phyloP scores from a whole-genome alignment of 2,329 filamentous ascomycete genomes.

The Hypoxylon rubiginosum region DNA sequence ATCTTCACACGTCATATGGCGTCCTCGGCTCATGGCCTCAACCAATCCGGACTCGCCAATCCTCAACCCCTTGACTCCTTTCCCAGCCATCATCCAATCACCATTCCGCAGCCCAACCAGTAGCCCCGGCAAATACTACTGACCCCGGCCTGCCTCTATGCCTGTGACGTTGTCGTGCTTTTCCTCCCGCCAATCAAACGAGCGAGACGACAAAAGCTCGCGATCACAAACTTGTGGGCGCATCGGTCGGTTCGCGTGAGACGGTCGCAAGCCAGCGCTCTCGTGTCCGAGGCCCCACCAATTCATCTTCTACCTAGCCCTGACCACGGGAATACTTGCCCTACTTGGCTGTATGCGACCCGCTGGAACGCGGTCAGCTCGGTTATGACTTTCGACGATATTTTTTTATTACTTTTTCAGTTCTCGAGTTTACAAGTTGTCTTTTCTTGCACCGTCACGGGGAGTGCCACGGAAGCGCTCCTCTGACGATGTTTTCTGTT shows the following conservation, averaged over 20 bases:
- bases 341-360: slow-evolving; percentile 8
- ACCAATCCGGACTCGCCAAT: slow-evolving; percentile 33
- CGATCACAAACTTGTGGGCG: slow-evolving; percentile 28
- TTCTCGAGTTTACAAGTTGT: neutral
- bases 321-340: slow-evolving; percentile 21
- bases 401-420: neutral
- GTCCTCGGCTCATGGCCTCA: slow-evolving; percentile 21
- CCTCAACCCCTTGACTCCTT: slow-evolving; percentile 9
- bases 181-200: slow-evolving; percentile 28
- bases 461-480: slow-evolving; percentile 13
- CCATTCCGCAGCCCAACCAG: slow-evolving; percentile 12
- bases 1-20: slow-evolving; percentile 39
- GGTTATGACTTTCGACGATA: neutral
- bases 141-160: slow-evolving; percentile 21
- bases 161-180: slow-evolving; percentile 41
- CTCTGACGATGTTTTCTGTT: slow-evolving; percentile 18
- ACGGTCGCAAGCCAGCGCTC: slow-evolving; percentile 14
- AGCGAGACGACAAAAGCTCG: slow-evolving; percentile 21
- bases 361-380: slow-evolving; percentile 10
- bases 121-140: slow-evolving; percentile 38
- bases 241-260: slow-evolving; percentile 14
- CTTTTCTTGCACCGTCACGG: neutral
- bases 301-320: slow-evolving; percentile 5
- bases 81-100: slow-evolving; percentile 30
- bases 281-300: slow-evolving; percentile 14